These are phyloP conservation scores for Nicotiana undulata DNA, from an alignment of 257 asterid species.

Conservation along the genomic window DNA sequence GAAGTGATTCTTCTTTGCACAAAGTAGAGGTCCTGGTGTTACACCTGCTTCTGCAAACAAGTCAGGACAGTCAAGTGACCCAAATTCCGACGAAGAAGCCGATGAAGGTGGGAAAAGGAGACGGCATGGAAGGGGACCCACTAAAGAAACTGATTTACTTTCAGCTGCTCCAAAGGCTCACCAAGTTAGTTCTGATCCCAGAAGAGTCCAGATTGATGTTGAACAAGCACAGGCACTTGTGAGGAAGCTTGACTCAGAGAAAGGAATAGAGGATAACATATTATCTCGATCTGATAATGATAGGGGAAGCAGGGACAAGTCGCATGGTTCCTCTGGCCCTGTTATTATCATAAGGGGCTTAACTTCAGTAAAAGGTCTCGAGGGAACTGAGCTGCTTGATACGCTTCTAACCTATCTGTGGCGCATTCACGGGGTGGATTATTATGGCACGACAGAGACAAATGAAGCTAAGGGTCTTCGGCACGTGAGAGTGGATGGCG, in stretches of 20 bases:
- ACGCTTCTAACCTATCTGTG: constrained; percentile 89
- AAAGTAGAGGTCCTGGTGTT: constrained; percentile 72
- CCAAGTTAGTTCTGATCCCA: constrained; percentile 69
- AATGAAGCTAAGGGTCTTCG: constrained; percentile 90
- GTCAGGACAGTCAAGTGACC: constrained; percentile 61
- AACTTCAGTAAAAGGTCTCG: constrained; percentile 78
- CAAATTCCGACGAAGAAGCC: constrained; percentile 77
- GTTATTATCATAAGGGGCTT: constrained; percentile 77
- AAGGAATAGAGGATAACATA: constrained; percentile 82
- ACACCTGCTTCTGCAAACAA: constrained; percentile 53
- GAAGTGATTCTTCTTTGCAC: constrained; percentile 17
- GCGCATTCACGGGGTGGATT: constrained; percentile 97
- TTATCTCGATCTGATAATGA: constrained; percentile 72
- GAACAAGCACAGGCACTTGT: constrained; percentile 80
- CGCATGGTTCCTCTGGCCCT: constrained; percentile 88
- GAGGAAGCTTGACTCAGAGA: constrained; percentile 77
- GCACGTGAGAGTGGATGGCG: constrained; percentile 66
- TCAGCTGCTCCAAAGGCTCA: constrained; percentile 84
- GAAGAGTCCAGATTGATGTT: constrained; percentile 66
- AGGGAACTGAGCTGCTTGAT: constrained; percentile 89
- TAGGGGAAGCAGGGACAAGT: constrained; percentile 71
- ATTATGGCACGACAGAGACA: constrained; percentile 77
- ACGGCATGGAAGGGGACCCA: constrained; percentile 48
- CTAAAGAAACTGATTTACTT: constrained; percentile 47
- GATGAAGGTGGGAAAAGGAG: constrained; percentile 64